Percentiles rank a stretch among this genome's conserved stretches.
Conservation (phyloP, 108 stramenopile species). For the Nannochloropsis gaditana region DNA sequence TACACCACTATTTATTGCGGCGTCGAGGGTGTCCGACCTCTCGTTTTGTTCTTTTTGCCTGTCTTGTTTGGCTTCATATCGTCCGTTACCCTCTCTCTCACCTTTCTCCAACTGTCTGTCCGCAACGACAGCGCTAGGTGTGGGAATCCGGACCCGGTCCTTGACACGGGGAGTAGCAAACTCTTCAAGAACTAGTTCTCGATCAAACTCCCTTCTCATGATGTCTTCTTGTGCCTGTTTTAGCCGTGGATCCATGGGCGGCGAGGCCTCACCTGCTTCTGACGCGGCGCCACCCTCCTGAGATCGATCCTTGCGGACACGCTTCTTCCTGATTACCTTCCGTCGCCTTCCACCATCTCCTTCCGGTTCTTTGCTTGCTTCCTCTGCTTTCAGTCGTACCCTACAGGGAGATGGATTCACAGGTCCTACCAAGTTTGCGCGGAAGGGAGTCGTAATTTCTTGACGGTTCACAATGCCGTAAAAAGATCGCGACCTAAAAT, state of each 20-base stretch:
- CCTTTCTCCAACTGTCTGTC: neutral
- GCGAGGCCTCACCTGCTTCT: neutral
- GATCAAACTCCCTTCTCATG: neutral
- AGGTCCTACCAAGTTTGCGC: too few species aligned
- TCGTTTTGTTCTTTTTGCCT: neutral
- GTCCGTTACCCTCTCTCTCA: neutral
- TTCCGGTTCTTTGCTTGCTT: neutral
- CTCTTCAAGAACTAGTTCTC: neutral
- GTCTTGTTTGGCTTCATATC: neutral
- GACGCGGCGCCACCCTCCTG: neutral
- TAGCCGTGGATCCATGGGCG: neutral
- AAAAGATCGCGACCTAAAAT: neutral
- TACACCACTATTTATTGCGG: neutral
- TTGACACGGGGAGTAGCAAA: neutral
- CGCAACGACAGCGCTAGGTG: neutral
- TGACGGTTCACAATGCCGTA: too few species aligned
- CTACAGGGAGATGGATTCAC: too few species aligned
- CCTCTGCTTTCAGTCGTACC: neutral
- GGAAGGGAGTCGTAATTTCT: too few species aligned
- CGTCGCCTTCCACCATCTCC: slow-evolving; percentile 5
- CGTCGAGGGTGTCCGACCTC: neutral
- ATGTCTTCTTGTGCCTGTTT: neutral
- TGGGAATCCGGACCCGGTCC: neutral
- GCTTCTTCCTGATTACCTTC: neutral
- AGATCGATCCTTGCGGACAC: neutral